Conservation (phyloP, 305 asterid genomes). For the Solanum hybrid region DNA sequence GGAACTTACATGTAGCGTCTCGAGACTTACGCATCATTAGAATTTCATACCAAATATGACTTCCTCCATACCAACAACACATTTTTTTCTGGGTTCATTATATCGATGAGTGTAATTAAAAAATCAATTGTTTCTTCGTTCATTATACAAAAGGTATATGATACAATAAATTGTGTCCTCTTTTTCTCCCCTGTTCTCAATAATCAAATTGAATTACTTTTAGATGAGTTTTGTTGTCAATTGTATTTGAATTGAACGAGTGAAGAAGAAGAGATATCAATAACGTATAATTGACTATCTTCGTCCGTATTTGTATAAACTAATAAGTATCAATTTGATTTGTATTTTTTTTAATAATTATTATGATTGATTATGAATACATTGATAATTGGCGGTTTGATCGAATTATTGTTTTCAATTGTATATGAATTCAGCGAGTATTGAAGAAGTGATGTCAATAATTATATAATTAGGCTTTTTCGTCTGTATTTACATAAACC, state of each 20-base stretch:
- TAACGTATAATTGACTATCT: too few species aligned
- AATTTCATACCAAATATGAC: neutral
- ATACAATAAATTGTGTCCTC: neutral
- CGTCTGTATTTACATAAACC: too few species aligned
- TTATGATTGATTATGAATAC: too few species aligned
- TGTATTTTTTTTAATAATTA: too few species aligned
- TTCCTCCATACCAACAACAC: neutral
- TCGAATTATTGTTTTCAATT: too few species aligned
- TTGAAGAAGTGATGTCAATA: neutral
- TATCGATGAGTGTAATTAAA: neutral
- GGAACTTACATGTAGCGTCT: neutral
- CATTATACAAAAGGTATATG: neutral
- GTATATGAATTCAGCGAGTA: neutral
- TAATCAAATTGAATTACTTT: neutral
- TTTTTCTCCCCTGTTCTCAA: neutral
- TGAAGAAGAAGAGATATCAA: neutral
- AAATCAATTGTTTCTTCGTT: too few species aligned
- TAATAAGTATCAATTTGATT: neutral
- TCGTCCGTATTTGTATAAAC: neutral
- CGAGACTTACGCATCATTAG: neutral
- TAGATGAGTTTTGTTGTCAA: neutral
- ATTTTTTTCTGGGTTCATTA: neutral
- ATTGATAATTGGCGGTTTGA: neutral
- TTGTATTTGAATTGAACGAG: neutral
- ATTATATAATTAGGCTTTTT: neutral